Evolutionary conservation across 2,329 filamentous ascomycete species (phyloP).

Genomic region (Colletotrichum horii): DNA sequence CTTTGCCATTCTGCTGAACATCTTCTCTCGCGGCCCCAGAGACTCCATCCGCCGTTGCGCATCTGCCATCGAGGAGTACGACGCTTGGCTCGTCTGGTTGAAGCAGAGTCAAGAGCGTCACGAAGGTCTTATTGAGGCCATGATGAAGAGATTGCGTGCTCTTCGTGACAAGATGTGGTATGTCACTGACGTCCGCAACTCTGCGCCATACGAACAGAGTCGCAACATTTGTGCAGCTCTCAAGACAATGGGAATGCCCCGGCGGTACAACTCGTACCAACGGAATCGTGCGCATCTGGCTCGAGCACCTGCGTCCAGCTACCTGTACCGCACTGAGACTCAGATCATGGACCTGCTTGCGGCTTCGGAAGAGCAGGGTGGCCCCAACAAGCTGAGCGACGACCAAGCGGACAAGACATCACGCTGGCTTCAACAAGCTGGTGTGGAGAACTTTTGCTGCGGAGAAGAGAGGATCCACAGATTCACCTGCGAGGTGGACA

Average conservation of each 20-base stretch:
- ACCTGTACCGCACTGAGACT: slow-evolving; percentile 80
- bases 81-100: slow-evolving; percentile 82
- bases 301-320: slow-evolving; percentile 57
- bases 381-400: slow-evolving; percentile 94
- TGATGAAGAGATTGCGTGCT: slow-evolving; percentile 75
- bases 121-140: slow-evolving; percentile 74
- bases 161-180: slow-evolving; percentile 99
- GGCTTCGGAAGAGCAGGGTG: slow-evolving; percentile 81
- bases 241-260: slow-evolving; percentile 83
- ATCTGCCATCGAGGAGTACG: slow-evolving; percentile 77
- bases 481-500: slow-evolving; percentile 89
- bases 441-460: slow-evolving; percentile 90
- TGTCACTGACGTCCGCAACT: slow-evolving; percentile 90
- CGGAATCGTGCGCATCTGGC: slow-evolving; percentile 52
- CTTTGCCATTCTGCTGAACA: slow-evolving; percentile 73
- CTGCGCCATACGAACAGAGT: slow-evolving; percentile 85
- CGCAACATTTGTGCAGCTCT: slow-evolving; percentile 85
- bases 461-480: slow-evolving; percentile 95
- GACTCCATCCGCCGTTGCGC: slow-evolving; percentile 73
- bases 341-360: slow-evolving; percentile 89
- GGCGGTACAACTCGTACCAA: slow-evolving; percentile 58
- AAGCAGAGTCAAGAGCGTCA: slow-evolving; percentile 83
- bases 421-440: slow-evolving; percentile 81
- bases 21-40: slow-evolving; percentile 74
- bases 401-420: slow-evolving; percentile 87